Conservation (phyloP, 2,329 filamentous ascomycete species). For the Nannizzia gypsea region DNA sequence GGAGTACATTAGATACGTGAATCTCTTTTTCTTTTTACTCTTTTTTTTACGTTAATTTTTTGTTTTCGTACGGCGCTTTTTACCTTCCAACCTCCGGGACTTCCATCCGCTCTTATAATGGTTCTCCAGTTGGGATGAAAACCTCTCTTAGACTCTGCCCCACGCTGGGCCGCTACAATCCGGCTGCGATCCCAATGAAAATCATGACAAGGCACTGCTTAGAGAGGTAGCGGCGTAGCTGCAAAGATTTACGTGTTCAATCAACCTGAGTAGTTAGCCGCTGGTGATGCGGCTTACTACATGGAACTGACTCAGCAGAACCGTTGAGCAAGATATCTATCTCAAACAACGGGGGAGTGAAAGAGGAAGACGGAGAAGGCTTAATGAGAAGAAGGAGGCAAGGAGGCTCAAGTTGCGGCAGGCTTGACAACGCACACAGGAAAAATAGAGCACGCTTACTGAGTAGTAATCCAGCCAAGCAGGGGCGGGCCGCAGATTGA, state of each 20-base stretch:
- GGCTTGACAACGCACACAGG: background rate
- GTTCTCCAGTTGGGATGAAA: background rate
- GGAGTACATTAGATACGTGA: no score
- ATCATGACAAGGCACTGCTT: background rate
- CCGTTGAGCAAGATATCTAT: background rate
- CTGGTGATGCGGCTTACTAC: background rate
- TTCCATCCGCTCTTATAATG: background rate
- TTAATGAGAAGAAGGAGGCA: background rate
- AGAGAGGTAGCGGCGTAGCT: background rate
- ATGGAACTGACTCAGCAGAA: background rate
- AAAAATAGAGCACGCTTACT: background rate
- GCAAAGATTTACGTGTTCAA: background rate
- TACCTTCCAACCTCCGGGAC: background rate
- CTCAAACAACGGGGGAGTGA: background rate
- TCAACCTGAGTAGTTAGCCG: background rate
- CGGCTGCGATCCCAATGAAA: constrained; percentile 1
- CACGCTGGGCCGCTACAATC: constrained; percentile 2
- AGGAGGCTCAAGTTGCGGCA: background rate
- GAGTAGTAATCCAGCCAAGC: background rate
- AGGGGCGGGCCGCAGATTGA: background rate
- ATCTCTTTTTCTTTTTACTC: background rate
- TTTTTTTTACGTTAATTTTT: background rate
- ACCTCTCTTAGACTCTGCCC: background rate
- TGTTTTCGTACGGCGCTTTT: background rate
- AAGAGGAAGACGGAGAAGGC: background rate